Evolutionary conservation across 2,329 filamentous ascomycete genomes (phyloP), one percentile per base, ranked within the genome.

Genomic region (Cercospora berteroae): DNA sequence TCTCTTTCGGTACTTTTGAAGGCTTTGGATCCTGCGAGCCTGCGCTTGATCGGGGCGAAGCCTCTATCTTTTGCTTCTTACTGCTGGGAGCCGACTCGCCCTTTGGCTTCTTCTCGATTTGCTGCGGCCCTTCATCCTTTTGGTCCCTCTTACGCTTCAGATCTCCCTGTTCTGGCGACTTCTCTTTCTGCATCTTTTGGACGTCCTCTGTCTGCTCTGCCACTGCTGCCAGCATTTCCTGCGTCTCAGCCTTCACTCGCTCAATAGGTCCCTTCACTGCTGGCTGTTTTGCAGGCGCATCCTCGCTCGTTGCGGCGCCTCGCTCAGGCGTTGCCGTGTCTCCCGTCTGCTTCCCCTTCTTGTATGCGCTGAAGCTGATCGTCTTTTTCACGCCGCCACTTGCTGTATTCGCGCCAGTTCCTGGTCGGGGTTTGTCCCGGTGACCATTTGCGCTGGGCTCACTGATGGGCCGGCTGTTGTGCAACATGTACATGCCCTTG

Each of bases 351-450:
- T 82, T 76, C 71, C 87, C 87, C 68, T 83, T 85, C 77, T 86
- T 88, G 77, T 89, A 89, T 44, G 85, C 86, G 50, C 82, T 85
- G 63, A 89, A 77, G 64, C 81, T 87, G 68, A 89, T 88, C 77
- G 88, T 89, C 80, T 88, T 89, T 79, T 86, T 88, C 25, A 81
- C 81, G 13, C 64, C 68, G 33, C 62, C 78, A 55, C 72, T 79
- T 29, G 83, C 80, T 20, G 80, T 82, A 70, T 77, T 79, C 65
- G 77, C 77, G 27, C 78, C 78, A 70, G 77, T 80, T 23, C 69
- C 69, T 42, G 75, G 70, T 25, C 79, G 70, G 68, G 77, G 64
- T 69, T 73, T 70, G 36, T 65, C 57, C 39, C 36, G 48, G 20
- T 31, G 64, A 13, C 59, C 62, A 64, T 74, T 76, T n/a, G 72